phyloP scores from a whole-genome alignment of 345 rosid species.

The Acer negundo region DNA sequence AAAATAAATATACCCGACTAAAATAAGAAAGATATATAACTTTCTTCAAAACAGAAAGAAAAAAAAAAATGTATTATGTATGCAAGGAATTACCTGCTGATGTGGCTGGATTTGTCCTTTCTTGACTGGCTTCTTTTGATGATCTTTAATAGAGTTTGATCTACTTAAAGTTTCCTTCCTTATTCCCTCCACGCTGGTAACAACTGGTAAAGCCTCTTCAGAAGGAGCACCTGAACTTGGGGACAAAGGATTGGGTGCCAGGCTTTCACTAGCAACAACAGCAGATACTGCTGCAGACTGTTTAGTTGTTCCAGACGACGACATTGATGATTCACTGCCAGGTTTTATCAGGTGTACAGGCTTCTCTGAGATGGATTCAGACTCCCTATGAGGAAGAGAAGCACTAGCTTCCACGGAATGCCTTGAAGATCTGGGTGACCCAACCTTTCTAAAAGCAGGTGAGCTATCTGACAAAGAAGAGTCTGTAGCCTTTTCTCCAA shows the following conservation, averaged over 20 bases:
- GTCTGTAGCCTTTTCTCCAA: constrained; percentile 41
- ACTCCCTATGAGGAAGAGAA: constrained; percentile 36
- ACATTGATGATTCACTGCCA: constrained; percentile 35
- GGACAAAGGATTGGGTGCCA: constrained; percentile 13
- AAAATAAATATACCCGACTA: not conserved
- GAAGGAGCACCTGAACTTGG: constrained; percentile 27
- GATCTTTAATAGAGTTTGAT: constrained; percentile 58
- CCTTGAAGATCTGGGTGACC: constrained; percentile 38
- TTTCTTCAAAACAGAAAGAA: not conserved
- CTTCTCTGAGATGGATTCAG: constrained; percentile 36
- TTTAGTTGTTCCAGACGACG: constrained; percentile 29
- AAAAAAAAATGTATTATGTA: not conserved
- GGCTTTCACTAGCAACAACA: constrained; percentile 25
- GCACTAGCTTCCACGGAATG: constrained; percentile 38
- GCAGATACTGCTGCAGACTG: constrained; percentile 29
- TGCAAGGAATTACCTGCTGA: constrained; percentile 45
- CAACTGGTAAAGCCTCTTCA: constrained; percentile 32
- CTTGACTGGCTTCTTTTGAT: constrained; percentile 43
- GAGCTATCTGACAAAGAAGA: constrained; percentile 27
- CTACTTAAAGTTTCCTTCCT: constrained; percentile 43
- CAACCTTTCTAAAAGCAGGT: constrained; percentile 45
- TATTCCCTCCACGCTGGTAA: constrained; percentile 34
- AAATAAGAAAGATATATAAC: not conserved
- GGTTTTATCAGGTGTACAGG: constrained; percentile 38
- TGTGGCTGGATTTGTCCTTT: constrained; percentile 39